These are phyloP conservation scores for Stylosanthes scabra DNA, from an alignment of 331 rosid genomes.

Conservation along the genomic window DNA sequence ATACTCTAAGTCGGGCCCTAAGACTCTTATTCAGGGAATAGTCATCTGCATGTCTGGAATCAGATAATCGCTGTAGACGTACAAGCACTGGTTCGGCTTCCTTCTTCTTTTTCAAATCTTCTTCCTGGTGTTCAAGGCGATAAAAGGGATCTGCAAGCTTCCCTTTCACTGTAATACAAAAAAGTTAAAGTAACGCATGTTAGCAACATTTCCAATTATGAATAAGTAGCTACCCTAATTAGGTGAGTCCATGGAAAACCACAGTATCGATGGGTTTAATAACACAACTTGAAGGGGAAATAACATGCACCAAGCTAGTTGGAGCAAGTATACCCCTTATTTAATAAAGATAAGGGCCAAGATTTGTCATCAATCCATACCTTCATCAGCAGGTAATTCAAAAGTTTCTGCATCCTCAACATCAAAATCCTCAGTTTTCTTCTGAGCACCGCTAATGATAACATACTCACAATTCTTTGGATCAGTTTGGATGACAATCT, in stretches of 20 bases:
- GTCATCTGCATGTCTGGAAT: constrained; percentile 71
- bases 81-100: constrained; percentile 85
- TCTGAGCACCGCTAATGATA: constrained; percentile 69
- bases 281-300: background rate
- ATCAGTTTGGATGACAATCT: constrained; percentile 81
- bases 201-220: background rate
- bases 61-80: constrained; percentile 75
- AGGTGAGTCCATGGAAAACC: background rate
- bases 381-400: constrained; percentile 78
- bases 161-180: constrained; percentile 62
- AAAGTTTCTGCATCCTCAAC: constrained; percentile 76
- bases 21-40: constrained; percentile 66
- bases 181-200: background rate
- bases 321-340: constrained; percentile 2
- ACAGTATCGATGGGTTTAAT: constrained; percentile 21
- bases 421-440: constrained; percentile 68
- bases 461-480: constrained; percentile 73
- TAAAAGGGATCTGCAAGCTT: constrained; percentile 82
- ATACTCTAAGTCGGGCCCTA: constrained; percentile 78
- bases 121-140: constrained; percentile 84
- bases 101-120: constrained; percentile 80
- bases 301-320: constrained; percentile 5
- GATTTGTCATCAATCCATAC: constrained; percentile 42
- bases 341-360: constrained; percentile 15
- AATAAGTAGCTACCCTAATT: constrained; percentile 1